These are phyloP conservation scores for Leccinum ponderosum DNA, from an alignment of 1,284 basidiomycete species.

Conservation along the genomic window DNA sequence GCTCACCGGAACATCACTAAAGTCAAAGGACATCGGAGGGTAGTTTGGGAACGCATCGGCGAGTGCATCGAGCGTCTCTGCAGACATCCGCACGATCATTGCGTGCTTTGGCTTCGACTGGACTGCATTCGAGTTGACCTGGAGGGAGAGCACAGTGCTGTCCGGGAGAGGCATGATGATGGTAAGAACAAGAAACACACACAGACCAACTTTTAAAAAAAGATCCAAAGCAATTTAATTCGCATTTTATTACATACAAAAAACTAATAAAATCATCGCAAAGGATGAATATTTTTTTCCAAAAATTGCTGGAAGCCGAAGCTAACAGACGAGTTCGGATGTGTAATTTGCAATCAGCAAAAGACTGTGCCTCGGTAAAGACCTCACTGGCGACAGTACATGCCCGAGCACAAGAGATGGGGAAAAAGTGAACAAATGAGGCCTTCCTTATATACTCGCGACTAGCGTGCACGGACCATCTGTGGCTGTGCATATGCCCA, in stretches of 20 bases:
- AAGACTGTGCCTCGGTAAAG: slow-evolving; percentile 88
- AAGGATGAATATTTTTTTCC: slow-evolving; percentile 74
- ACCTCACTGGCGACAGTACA: slow-evolving; percentile 91
- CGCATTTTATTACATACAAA: neutral
- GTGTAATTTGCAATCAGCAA: slow-evolving; percentile 94
- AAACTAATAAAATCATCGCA: neutral
- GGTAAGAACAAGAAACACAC: neutral
- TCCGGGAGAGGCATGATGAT: slow-evolving; percentile 53
- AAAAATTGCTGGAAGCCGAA: slow-evolving; percentile 83
- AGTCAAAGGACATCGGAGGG: slow-evolving; percentile 56
- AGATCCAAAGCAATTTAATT: too few species aligned
- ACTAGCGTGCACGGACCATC: slow-evolving; percentile 45
- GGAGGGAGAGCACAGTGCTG: slow-evolving; percentile 52
- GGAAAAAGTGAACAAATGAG: slow-evolving; percentile 23
- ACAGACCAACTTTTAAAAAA: too few species aligned
- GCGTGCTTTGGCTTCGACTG: slow-evolving; percentile 65
- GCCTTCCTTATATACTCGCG: slow-evolving; percentile 33
- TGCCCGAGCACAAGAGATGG: slow-evolving; percentile 90
- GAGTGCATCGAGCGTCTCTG: slow-evolving; percentile 66
- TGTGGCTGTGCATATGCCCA: slow-evolving; percentile 5
- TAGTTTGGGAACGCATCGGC: slow-evolving; percentile 44
- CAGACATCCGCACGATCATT: slow-evolving; percentile 70
- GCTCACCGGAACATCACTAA: slow-evolving; percentile 57
- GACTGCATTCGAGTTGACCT: slow-evolving; percentile 51
- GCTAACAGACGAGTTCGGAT: slow-evolving; percentile 80